phyloP scores from a whole-genome alignment of 805 yeast species.

The Pichia ethanolica region DNA sequence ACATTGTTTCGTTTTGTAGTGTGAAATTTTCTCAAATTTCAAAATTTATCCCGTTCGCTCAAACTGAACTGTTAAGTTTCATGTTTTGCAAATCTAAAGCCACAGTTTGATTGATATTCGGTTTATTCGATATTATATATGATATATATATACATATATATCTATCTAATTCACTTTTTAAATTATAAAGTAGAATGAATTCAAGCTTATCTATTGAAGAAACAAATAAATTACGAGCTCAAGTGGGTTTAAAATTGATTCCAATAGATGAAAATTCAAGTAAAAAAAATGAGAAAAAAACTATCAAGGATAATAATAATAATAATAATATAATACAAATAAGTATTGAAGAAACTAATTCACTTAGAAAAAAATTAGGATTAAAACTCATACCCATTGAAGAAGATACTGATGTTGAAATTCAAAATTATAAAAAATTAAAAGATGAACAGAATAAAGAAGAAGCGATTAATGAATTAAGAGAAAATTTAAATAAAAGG shows the following conservation, averaged over 20 bases:
- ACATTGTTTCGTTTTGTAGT: no score
- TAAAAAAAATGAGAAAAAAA: background rate
- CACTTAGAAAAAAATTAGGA: slow-evolving; percentile 36
- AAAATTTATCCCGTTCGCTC: no score
- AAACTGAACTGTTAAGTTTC: no score
- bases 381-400: slow-evolving; percentile 42
- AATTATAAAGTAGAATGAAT: slow-evolving; percentile 1
- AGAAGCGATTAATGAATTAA: slow-evolving; percentile 20
- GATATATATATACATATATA: no score
- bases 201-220: slow-evolving; percentile 33
- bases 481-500: slow-evolving; percentile 10
- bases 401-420: slow-evolving; percentile 21
- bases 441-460: slow-evolving; percentile 27
- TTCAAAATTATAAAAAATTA: slow-evolving; percentile 32
- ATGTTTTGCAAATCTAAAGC: no score
- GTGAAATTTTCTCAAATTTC: no score
- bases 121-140: no score
- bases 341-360: slow-evolving; percentile 41
- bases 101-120: no score
- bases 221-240: slow-evolving; percentile 38
- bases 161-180: no score
- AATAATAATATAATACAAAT: slow-evolving; percentile 16
- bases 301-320: no score
- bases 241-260: slow-evolving; percentile 36
- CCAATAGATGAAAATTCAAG: slow-evolving; percentile 34